Evolutionary conservation across 768 basidiomycete species (phyloP).

Genomic region (Pleurotus ostreatus): DNA sequence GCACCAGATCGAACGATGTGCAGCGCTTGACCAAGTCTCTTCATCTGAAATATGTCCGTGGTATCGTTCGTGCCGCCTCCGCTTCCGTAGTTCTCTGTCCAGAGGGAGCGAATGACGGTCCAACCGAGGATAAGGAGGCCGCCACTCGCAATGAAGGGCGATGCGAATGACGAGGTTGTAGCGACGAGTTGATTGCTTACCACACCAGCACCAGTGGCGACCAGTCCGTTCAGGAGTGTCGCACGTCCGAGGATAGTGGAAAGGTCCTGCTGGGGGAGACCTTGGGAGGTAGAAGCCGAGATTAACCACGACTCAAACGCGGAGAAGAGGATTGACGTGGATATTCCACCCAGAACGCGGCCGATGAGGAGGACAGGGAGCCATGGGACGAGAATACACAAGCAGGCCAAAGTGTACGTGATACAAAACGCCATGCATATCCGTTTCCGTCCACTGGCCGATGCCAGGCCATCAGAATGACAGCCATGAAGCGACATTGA

Average conservation of each 20-base stretch:
- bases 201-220: conserved; percentile 65
- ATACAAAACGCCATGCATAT: conserved; percentile 72
- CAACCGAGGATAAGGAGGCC: conserved; percentile 48
- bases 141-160: conserved; percentile 68
- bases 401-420: conserved; percentile 57
- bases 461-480: not conserved
- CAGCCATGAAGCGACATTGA: not conserved
- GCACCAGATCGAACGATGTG: conserved; percentile 50
- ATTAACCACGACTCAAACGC: conserved; percentile 79
- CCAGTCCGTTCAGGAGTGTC: conserved; percentile 68
- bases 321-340: conserved; percentile 73
- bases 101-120: conserved; percentile 50
- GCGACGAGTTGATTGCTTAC: conserved; percentile 62
- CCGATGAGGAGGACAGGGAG: conserved; percentile 61
- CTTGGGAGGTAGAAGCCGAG: conserved; percentile 48
- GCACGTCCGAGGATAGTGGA: conserved; percentile 71
- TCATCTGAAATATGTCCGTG: conserved; percentile 46
- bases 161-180: conserved; percentile 43
- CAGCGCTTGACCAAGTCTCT: conserved; percentile 52
- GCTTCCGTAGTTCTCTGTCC: conserved; percentile 71
- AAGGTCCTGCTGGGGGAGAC: conserved; percentile 53
- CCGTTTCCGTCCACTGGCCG: conserved; percentile 56
- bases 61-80: conserved; percentile 23
- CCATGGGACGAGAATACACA: conserved; percentile 51
- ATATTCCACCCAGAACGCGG: conserved; percentile 64